A percentile compares a stretch with the other conserved stretches of the same genome.
Conservation (phyloP, 805 yeast species). For the Metschnikowia kofuensis region DNA sequence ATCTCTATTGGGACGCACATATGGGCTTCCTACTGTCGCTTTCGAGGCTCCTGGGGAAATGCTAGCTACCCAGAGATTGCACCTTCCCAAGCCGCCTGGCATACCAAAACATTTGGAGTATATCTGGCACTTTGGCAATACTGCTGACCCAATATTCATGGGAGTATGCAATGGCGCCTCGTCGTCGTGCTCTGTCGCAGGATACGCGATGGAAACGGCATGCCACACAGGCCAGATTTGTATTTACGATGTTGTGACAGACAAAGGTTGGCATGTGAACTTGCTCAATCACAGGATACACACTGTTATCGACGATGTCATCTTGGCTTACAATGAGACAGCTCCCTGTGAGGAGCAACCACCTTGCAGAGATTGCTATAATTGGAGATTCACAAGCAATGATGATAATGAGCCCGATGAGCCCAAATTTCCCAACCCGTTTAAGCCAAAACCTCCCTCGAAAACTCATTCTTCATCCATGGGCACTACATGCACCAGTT, state of each 20-base stretch:
- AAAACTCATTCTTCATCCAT: slow-evolving; percentile 1
- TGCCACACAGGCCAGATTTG: slow-evolving; percentile 92
- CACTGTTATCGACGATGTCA: slow-evolving; percentile 80
- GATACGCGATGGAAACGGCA: slow-evolving; percentile 95
- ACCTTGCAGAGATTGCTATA: slow-evolving; percentile 86
- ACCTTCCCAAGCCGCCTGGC: slow-evolving; percentile 92
- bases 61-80: slow-evolving; percentile 78
- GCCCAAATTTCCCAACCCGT: slow-evolving; percentile 38
- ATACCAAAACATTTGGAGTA: slow-evolving; percentile 72
- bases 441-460: slow-evolving; percentile 24
- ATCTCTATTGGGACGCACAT: slow-evolving; percentile 79
- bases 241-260: slow-evolving; percentile 84
- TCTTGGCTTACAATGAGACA: slow-evolving; percentile 68
- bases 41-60: slow-evolving; percentile 93
- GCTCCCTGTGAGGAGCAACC: slow-evolving; percentile 73
- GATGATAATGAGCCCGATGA: slow-evolving; percentile 39
- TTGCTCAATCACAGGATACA: slow-evolving; percentile 86
- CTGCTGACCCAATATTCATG: slow-evolving; percentile 95
- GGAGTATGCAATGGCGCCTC: slow-evolving; percentile 96
- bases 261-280: slow-evolving; percentile 88
- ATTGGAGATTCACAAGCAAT: slow-evolving; percentile 73
- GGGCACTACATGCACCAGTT: slow-evolving; percentile 1
- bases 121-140: slow-evolving; percentile 94
- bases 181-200: slow-evolving; percentile 83
- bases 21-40: slow-evolving; percentile 84